Evolutionary conservation across 192 early-diverging fungal genomes (phyloP).

Genomic region (Rhizophagus clarus): DNA sequence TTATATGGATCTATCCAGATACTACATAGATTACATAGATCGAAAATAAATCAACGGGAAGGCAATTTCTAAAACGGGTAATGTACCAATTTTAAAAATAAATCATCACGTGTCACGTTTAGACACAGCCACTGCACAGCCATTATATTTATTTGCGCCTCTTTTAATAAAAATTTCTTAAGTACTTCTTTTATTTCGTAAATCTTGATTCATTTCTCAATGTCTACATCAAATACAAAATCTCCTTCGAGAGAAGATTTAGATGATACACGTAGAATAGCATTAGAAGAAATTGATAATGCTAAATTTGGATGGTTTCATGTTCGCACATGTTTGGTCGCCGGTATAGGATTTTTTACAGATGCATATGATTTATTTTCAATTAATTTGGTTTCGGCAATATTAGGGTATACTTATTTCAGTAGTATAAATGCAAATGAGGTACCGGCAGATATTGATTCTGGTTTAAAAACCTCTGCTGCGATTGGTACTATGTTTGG

Average conservation of each 20-base stretch:
- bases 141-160: neutral
- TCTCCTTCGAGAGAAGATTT: conserved; percentile 3
- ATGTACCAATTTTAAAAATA: too few relatives aligned
- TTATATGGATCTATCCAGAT: too few relatives aligned
- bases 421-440: conserved; percentile 51
- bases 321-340: conserved; percentile 65
- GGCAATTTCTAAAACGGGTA: too few relatives aligned
- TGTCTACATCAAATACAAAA: neutral
- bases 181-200: neutral
- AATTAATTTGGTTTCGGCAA: conserved; percentile 89
- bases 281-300: conserved; percentile 62
- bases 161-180: neutral
- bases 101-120: too few relatives aligned
- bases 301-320: conserved; percentile 81
- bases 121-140: neutral
- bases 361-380: conserved; percentile 97
- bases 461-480: conserved; percentile 82
- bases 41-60: too few relatives aligned
- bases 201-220: neutral
- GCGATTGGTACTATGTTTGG: conserved; percentile 91
- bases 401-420: conserved; percentile 77
- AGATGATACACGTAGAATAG: conserved; percentile 38
- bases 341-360: conserved; percentile 83
- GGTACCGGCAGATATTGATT: conserved; percentile 68
- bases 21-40: too few relatives aligned